Evolutionary conservation across 306 rosid genomes (phyloP).

Genomic region (Oemleria cerasiformis): DNA sequence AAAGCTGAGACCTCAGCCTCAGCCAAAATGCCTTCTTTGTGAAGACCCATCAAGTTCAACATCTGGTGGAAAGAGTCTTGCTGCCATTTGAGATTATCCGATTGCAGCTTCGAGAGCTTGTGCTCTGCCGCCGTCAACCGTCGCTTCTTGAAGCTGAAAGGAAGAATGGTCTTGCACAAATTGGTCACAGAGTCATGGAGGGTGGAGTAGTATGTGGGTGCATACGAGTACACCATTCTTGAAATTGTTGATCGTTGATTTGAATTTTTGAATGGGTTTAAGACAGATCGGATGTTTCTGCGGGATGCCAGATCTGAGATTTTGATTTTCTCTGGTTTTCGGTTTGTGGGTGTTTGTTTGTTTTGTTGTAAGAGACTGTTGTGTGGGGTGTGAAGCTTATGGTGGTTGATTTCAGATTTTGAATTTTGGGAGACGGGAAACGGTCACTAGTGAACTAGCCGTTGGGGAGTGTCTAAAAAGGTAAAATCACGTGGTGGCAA

Average conservation of each 20-base stretch:
- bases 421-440: conserved; percentile 37
- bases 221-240: conserved; percentile 79
- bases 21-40: conserved; percentile 77
- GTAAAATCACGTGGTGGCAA: neutral
- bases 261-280: neutral
- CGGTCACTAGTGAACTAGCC: conserved; percentile 64
- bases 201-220: conserved; percentile 79
- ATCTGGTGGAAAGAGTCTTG: conserved; percentile 93
- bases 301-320: conserved; percentile 14
- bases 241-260: conserved; percentile 4
- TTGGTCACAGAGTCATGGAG: conserved; percentile 88
- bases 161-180: conserved; percentile 74
- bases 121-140: conserved; percentile 51
- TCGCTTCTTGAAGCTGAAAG: conserved; percentile 74
- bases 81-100: conserved; percentile 93
- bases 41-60: conserved; percentile 85
- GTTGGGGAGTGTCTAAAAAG: conserved; percentile 28
- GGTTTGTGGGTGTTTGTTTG: conserved; percentile 13
- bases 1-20: conserved; percentile 66
- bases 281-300: conserved; percentile 7
- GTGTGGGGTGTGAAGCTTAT: neutral
- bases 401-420: conserved; percentile 28
- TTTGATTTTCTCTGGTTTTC: conserved; percentile 11
- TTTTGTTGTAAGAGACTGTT: neutral
- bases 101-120: conserved; percentile 58